These are phyloP conservation scores for Serendipita vermifera DNA, from an alignment of 768 basidiomycete species.

Conservation along the genomic window DNA sequence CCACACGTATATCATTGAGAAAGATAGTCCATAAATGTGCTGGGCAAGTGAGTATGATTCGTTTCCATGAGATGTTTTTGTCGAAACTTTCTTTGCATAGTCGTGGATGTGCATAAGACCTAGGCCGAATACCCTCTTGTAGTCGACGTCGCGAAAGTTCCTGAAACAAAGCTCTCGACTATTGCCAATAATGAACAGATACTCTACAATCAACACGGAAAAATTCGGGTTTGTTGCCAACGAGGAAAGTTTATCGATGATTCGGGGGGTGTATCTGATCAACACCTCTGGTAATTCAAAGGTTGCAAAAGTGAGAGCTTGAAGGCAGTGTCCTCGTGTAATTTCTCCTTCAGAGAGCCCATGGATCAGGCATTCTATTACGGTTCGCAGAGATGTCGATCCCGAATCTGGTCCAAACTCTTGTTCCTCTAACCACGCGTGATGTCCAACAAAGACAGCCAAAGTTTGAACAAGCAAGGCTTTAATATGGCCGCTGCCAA, in stretches of 20 bases:
- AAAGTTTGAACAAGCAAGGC: constrained; percentile 78
- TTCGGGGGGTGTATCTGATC: constrained; percentile 62
- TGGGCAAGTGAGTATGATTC: constrained; percentile 80
- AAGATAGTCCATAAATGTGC: constrained; percentile 79
- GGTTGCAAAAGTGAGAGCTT: constrained; percentile 73
- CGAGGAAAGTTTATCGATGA: constrained; percentile 75
- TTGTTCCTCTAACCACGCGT: too few species aligned
- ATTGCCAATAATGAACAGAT: constrained; percentile 76
- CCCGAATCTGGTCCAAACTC: too few species aligned
- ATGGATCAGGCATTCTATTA: constrained; percentile 59
- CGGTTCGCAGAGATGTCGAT: too few species aligned
- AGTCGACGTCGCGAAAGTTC: constrained; percentile 85
- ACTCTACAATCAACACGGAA: constrained; percentile 88
- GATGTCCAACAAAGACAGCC: constrained; percentile 78
- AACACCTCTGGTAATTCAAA: constrained; percentile 77
- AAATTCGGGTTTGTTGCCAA: constrained; percentile 90
- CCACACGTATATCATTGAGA: constrained; percentile 88
- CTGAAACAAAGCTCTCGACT: constrained; percentile 66
- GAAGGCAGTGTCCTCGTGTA: constrained; percentile 82
- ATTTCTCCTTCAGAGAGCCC: too few species aligned
- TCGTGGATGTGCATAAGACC: constrained; percentile 86
- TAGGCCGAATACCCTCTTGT: constrained; percentile 86
- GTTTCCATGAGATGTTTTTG: constrained; percentile 47
- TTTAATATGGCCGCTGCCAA: constrained; percentile 40
- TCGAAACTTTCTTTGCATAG: constrained; percentile 61